Evolutionary conservation across 179 eudicot species (phyloP).

Genomic region (Camellia oleifera): DNA sequence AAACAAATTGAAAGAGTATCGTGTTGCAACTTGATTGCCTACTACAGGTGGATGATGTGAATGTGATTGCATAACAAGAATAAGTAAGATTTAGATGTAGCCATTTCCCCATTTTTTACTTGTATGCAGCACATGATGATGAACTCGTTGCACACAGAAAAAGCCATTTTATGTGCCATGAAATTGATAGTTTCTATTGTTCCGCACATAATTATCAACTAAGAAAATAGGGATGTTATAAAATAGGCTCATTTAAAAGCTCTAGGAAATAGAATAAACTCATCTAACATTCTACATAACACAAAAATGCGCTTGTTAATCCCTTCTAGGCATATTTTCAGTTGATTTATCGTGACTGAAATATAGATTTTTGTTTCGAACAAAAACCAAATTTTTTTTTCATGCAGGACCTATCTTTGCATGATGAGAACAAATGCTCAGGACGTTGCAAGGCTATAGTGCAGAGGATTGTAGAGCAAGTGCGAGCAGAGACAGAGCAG

Average conservation of each 20-base stretch:
- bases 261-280: background rate
- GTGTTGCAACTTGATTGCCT: background rate
- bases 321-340: background rate
- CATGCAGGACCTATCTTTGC: slow-evolving; percentile 45
- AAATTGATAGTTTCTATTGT: no score
- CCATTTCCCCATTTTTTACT: background rate
- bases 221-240: no score
- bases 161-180: no score
- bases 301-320: background rate
- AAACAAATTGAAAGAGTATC: no score
- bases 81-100: background rate
- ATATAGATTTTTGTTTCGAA: background rate
- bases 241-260: no score
- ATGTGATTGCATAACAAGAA: no score
- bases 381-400: background rate
- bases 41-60: background rate
- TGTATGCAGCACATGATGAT: no score
- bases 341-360: background rate
- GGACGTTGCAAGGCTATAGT: slow-evolving; percentile 77
- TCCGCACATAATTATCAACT: no score
- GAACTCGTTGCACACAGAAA: no score
- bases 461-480: slow-evolving; percentile 82
- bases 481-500: slow-evolving; percentile 86
- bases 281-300: background rate
- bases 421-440: slow-evolving; percentile 49